Evolutionary conservation across 495 filamentous ascomycete genomes (phyloP).

Genomic region (Penicillium parvum): DNA sequence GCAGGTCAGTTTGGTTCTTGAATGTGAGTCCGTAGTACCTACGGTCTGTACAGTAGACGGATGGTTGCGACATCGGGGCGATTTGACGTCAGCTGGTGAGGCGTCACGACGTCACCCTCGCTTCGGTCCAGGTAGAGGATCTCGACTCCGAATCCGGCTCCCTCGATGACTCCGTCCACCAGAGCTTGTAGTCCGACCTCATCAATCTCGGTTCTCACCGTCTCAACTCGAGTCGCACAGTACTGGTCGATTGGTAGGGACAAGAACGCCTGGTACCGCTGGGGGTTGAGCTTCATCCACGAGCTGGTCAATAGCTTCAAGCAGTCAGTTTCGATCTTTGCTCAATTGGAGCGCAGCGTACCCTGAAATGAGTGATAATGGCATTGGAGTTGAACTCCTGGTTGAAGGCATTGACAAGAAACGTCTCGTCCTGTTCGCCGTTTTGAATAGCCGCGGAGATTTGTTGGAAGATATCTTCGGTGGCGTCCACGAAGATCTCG

Average conservation of each 20-base stretch:
- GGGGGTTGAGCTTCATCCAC: conserved; percentile 73
- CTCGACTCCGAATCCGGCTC: conserved; percentile 71
- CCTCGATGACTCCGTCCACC: conserved; percentile 71
- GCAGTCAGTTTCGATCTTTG: conserved; percentile 5
- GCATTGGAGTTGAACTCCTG: conserved; percentile 58
- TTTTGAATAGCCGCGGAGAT: conserved; percentile 49
- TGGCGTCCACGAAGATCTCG: conserved; percentile 80
- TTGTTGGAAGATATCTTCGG: conserved; percentile 57
- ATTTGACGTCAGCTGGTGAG: conserved; percentile 60
- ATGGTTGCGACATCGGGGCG: conserved; percentile 51
- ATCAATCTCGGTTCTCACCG: conserved; percentile 78
- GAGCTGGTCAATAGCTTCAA: conserved; percentile 74
- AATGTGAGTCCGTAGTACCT: conserved; percentile 26
- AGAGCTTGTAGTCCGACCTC: conserved; percentile 75
- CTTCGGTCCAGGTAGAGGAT: conserved; percentile 91
- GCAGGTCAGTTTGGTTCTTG: conserved; percentile 3
- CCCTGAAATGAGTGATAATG: conserved; percentile 70
- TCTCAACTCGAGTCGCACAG: conserved; percentile 65
- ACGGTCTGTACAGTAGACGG: conserved; percentile 69
- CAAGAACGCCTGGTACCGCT: conserved; percentile 68
- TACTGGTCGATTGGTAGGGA: conserved; percentile 62
- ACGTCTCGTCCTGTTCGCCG: conserved; percentile 53
- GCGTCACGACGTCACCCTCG: conserved; percentile 71
- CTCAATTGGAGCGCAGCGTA: conserved; percentile 21
- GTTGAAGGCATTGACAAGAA: conserved; percentile 75